A percentile compares a stretch with the other conserved stretches of the same genome.
Evolutionary conservation across 2,329 filamentous ascomycete species (phyloP).

Genomic region (Aspergillus quadrilineatus): DNA sequence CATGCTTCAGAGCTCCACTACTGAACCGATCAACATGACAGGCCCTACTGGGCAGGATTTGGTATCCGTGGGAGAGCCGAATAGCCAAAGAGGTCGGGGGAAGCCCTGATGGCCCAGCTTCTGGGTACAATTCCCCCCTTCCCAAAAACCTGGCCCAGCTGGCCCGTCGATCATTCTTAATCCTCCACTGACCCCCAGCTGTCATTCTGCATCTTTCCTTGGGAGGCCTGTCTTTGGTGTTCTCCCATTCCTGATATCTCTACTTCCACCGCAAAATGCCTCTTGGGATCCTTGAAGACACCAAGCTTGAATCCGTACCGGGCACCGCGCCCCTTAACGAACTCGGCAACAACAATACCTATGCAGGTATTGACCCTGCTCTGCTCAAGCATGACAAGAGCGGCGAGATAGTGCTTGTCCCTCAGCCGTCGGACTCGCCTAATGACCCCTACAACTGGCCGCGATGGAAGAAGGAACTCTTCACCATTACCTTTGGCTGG

Average conservation of each 20-base stretch:
- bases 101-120: background rate
- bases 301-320: conserved; percentile 31
- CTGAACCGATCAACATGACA: background rate
- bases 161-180: conserved; percentile 6
- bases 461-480: conserved; percentile 34
- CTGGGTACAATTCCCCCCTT: background rate
- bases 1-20: background rate
- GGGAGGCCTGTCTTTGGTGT: background rate
- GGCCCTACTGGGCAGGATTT: background rate
- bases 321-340: conserved; percentile 30
- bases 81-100: background rate
- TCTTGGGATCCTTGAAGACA: conserved; percentile 31
- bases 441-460: conserved; percentile 30
- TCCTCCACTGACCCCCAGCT: conserved; percentile 1
- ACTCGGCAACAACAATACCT: conserved; percentile 7
- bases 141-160: background rate
- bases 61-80: background rate
- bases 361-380: conserved; percentile 23
- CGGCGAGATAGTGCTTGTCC: conserved; percentile 26
- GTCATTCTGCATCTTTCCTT: background rate
- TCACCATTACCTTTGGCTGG: conserved; percentile 42
- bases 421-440: conserved; percentile 26
- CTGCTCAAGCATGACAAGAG: conserved; percentile 37
- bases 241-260: background rate
- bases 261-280: conserved; percentile 22